phyloP scores from a whole-genome alignment of 2,329 filamentous ascomycete species.

The Trichoderma sp. region DNA sequence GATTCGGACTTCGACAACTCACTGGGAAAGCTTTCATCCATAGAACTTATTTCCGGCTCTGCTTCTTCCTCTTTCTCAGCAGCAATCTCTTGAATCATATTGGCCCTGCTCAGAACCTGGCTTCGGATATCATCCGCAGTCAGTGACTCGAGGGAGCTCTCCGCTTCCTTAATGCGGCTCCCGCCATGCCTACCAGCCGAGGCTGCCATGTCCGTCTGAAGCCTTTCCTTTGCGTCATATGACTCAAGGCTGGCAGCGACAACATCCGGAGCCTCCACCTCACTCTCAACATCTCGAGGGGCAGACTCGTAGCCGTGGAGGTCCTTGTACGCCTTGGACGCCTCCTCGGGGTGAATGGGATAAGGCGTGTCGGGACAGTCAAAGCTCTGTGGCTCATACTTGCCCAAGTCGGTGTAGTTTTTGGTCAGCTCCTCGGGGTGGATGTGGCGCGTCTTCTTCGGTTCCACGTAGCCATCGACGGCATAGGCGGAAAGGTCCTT shows the following conservation, averaged over 20 bases:
- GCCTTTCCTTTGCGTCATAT: conserved; percentile 35
- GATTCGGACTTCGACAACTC: conserved; percentile 29
- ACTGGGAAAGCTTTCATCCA: conserved; percentile 42
- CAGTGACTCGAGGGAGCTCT: conserved; percentile 25
- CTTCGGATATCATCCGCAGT: conserved; percentile 34
- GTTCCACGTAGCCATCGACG: conserved; percentile 31
- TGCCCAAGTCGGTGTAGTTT: conserved; percentile 40
- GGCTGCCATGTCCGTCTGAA: conserved; percentile 22
- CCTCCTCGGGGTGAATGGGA: conserved; percentile 35
- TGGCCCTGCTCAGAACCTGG: conserved; percentile 30
- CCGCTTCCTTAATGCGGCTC: conserved; percentile 19
- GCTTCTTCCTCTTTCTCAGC: conserved; percentile 30
- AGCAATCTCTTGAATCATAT: conserved; percentile 22
- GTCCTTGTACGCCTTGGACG: conserved; percentile 40
- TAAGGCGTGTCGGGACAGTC: conserved; percentile 28
- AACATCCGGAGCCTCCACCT: conserved; percentile 30
- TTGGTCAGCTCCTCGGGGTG: conserved; percentile 41
- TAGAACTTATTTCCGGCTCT: conserved; percentile 36
- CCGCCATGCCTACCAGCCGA: conserved; percentile 23
- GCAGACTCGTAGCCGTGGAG: conserved; percentile 40
- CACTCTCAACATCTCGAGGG: conserved; percentile 36
- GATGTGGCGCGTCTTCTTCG: conserved; percentile 26
- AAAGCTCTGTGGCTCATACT: conserved; percentile 37
- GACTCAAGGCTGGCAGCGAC: conserved; percentile 37
- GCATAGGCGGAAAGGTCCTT: conserved; percentile 35